Evolutionary conservation across 2,329 filamentous ascomycete species (phyloP), one percentile per base, ranked within the genome.

Genomic region (Rasamsonia emersonii): DNA sequence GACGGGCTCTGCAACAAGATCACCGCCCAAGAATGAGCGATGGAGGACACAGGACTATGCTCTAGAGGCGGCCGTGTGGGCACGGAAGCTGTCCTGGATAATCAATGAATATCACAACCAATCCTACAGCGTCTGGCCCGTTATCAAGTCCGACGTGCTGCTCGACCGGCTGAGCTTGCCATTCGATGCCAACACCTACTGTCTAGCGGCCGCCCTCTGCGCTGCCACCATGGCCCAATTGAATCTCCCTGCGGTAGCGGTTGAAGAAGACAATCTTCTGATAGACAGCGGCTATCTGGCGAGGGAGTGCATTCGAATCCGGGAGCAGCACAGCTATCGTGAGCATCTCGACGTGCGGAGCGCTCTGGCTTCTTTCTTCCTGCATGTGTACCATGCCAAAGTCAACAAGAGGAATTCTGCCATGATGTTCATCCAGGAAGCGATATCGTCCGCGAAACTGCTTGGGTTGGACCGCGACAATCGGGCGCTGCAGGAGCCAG

Each of bases 371-470:
- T 52, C 50, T 2, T 53, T 54, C 33, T 54, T 54, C 18, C 37
- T 54, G 30, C 50, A 54, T 41, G 51, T 54, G 3, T 51, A 53
- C 28, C 43, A 54, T 38, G 50, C 51, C 10, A 54, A 54, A 32
- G 39, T 44, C 14, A 50, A 54, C n/a, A 40, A 45, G 32, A 40
- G 43, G 7, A 45, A 41, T 6, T 45, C 43, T 10, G 50, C 51
- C 1, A 47, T 53, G 48, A 43, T 47, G 38, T 54, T 48, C 14
- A 47, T 51, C 9, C 49, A 53, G 17, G 49, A 53, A 19, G 51
- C 50, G 3, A 43, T 54, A 8, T 36, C 43, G 2, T 39, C 40
- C 1, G 49, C 48, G 8, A 38, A 39, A 17, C 27, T 49, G 5
- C 20, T 54, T 30, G 33, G 39, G 7, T 17, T 54, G 24, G 43